Evolutionary conservation across 106 monocot genomes (phyloP).

Genomic region (Phalaenopsis equestris): DNA sequence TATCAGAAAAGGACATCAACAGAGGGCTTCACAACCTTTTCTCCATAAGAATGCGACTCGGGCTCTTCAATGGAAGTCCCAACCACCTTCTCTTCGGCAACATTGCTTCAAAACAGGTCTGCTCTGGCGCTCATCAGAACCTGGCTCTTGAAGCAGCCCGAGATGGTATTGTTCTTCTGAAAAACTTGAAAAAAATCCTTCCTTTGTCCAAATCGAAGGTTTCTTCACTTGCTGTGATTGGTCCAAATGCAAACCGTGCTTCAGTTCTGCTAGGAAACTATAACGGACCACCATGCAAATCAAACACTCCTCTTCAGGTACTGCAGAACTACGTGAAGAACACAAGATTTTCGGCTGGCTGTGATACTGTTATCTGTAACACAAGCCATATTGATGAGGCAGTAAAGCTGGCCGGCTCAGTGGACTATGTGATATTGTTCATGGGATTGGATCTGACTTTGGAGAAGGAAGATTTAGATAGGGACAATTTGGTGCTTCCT

Average conservation of each 20-base stretch:
- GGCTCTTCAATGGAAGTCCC: constrained; percentile 78
- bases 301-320: constrained; percentile 42
- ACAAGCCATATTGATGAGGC: constrained; percentile 41
- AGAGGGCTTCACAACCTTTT: constrained; percentile 77
- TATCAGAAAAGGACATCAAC: constrained; percentile 57
- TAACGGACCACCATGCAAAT: constrained; percentile 68
- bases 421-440: constrained; percentile 74
- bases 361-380: constrained; percentile 41
- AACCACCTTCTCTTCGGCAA: constrained; percentile 31
- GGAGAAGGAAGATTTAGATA: constrained; percentile 74
- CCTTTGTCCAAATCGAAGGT: constrained; percentile 44
- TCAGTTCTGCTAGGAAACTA: constrained; percentile 64
- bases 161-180: constrained; percentile 84
- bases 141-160: constrained; percentile 68
- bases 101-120: constrained; percentile 50
- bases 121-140: constrained; percentile 47
- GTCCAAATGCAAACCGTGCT: constrained; percentile 75
- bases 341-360: constrained; percentile 48
- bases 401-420: constrained; percentile 46
- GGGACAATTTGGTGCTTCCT: constrained; percentile 56
- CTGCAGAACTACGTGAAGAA: constrained; percentile 45
- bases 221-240: constrained; percentile 60
- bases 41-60: constrained; percentile 67
- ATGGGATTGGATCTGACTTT: constrained; percentile 65
- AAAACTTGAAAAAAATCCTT: constrained; percentile 47